A percentile compares a stretch with the other conserved stretches of the same genome.
phyloP scores from a whole-genome alignment of 2,329 filamentous ascomycete genomes.

The Ceratocystis ficicola region DNA sequence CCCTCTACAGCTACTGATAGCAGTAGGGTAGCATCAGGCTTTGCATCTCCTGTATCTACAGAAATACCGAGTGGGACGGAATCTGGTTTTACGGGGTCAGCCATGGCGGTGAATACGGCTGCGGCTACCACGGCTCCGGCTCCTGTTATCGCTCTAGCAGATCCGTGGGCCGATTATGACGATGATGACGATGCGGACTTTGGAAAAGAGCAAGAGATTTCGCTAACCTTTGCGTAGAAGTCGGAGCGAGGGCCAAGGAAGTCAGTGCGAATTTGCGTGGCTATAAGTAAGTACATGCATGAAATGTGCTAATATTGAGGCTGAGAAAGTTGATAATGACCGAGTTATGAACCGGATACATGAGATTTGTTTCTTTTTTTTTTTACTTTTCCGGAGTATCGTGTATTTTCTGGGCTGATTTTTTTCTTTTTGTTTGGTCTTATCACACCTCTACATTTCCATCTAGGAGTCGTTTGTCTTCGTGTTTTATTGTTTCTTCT shows the following conservation, averaged over 20 bases:
- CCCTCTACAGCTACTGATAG: slow-evolving; percentile 14
- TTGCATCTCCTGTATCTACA: neutral
- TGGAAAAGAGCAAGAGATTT: slow-evolving; percentile 61
- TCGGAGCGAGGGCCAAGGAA: neutral
- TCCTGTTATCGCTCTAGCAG: slow-evolving; percentile 38
- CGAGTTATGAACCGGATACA: neutral
- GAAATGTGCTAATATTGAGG: neutral
- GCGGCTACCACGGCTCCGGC: slow-evolving; percentile 38
- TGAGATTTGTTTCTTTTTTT: neutral
- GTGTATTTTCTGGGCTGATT: neutral
- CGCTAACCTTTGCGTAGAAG: slow-evolving; percentile 64
- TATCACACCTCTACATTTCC: neutral
- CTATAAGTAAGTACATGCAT: slow-evolving; percentile 3
- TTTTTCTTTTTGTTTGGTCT: neutral
- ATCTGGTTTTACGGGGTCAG: neutral
- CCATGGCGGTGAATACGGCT: neutral
- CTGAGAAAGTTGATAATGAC: neutral
- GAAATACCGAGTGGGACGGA: neutral
- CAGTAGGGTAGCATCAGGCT: neutral
- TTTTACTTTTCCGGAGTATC: neutral
- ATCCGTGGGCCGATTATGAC: slow-evolving; percentile 60
- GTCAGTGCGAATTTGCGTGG: neutral
- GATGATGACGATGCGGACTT: slow-evolving; percentile 46
- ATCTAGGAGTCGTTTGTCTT: neutral
- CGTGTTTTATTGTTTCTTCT: neutral